Evolutionary conservation across 2,329 filamentous ascomycete species (phyloP).

Genomic region (Parafenestella ontariensis): DNA sequence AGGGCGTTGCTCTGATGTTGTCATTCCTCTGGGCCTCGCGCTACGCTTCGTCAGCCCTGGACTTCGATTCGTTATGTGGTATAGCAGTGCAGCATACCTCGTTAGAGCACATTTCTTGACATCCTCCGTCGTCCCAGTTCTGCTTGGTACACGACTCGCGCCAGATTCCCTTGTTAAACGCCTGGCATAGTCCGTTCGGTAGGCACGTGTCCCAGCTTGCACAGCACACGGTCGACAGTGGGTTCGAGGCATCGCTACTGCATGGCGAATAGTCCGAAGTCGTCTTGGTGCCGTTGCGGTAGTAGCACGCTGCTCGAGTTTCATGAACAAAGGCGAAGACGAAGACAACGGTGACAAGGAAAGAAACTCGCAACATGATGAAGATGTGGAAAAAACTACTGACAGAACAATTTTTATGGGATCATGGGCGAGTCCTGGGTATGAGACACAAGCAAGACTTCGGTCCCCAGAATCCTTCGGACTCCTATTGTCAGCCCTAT

Average conservation of each 20-base stretch:
- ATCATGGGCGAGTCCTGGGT: not conserved
- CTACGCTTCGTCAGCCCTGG: not conserved
- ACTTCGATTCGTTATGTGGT: not conserved
- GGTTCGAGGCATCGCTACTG: conserved; percentile 1
- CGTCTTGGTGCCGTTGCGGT: conserved; percentile 2
- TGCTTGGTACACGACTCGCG: conserved; percentile 12
- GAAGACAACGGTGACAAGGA: not conserved
- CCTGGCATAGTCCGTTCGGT: conserved; percentile 6
- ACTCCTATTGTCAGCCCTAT: not conserved
- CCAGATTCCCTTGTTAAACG: conserved; percentile 1
- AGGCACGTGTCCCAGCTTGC: conserved; percentile 6
- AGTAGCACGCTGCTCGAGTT: conserved; percentile 1
- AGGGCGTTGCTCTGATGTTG: conserved; percentile 3
- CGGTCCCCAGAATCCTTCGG: not conserved
- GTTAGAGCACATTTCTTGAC: conserved; percentile 15
- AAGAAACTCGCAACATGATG: not conserved
- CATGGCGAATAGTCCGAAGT: conserved; percentile 2
- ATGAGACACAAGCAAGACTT: not conserved
- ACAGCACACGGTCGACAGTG: conserved; percentile 7
- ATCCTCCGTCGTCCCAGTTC: conserved; percentile 11
- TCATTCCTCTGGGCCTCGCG: not conserved
- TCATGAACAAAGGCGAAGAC: not conserved
- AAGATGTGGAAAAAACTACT: not conserved
- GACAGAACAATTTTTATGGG: not conserved
- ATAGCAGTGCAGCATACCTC: conserved; percentile 2